phyloP scores from a whole-genome alignment of 352 stramenopile species.

The Globisporangium cylindrosporum region DNA sequence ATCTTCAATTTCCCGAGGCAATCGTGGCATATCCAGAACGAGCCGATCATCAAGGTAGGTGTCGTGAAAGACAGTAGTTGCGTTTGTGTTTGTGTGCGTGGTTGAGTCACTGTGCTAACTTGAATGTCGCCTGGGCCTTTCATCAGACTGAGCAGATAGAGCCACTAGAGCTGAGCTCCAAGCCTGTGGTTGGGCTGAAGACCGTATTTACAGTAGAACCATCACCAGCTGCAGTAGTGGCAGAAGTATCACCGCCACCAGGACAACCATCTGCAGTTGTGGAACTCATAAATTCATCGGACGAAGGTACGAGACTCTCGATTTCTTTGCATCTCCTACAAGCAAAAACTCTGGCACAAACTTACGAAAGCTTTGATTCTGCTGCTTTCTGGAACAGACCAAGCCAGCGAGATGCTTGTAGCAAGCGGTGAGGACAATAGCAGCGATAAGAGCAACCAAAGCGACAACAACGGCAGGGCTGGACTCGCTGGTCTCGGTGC shows the following conservation, averaged over 20 bases:
- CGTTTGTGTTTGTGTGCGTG: background rate
- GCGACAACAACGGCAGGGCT: background rate
- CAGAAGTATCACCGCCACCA: background rate
- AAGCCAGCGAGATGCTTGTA: background rate
- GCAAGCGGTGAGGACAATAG: background rate
- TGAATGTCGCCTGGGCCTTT: background rate
- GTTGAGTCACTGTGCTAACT: background rate
- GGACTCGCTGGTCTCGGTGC: background rate
- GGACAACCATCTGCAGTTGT: background rate
- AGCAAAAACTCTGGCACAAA: background rate
- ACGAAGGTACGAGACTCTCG: background rate
- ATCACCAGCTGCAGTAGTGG: background rate
- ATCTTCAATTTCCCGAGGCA: slow-evolving; percentile 42
- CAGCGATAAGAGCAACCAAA: background rate
- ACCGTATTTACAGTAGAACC: background rate
- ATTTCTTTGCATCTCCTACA: background rate
- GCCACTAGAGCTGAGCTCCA: background rate
- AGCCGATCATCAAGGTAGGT: slow-evolving; percentile 34
- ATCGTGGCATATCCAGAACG: slow-evolving; percentile 30
- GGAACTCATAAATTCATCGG: background rate
- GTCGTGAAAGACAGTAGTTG: background rate
- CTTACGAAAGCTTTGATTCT: background rate
- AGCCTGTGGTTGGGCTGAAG: background rate
- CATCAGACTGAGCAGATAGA: slow-evolving; percentile 4
- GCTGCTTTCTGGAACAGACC: background rate